Evolutionary conservation across 139 green algal species (phyloP).

Genomic region (Chlorella sp.): DNA sequence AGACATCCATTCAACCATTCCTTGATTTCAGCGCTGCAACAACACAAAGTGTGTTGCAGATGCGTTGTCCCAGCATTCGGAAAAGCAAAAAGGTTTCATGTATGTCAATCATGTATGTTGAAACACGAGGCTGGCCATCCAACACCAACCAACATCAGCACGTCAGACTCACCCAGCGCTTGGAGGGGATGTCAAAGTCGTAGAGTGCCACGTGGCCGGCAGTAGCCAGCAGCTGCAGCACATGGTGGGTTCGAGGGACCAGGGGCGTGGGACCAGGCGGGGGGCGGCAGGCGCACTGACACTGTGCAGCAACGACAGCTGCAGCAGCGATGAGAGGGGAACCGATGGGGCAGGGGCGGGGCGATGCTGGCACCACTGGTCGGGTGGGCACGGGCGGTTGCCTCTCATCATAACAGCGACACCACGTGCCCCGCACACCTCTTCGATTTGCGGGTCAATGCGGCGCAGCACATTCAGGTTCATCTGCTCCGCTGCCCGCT

Average conservation of each 20-base stretch:
- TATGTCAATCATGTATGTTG: no score
- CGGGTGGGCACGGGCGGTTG: neutral
- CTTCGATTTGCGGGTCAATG: slow-evolving; percentile 62
- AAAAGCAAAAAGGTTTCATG: no score
- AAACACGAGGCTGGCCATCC: neutral
- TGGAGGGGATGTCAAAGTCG: slow-evolving; percentile 68
- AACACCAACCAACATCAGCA: no score
- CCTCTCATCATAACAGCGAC: neutral
- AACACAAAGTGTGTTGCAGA: no score
- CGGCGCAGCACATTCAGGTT: slow-evolving; percentile 72
- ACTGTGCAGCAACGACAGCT: no score
- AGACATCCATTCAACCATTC: no score
- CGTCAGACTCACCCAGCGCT: slow-evolving; percentile 67
- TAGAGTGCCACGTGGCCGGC: slow-evolving; percentile 86
- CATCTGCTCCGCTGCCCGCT: slow-evolving; percentile 51
- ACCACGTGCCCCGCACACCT: slow-evolving; percentile 48
- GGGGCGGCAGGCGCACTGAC: no score
- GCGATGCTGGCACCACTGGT: neutral
- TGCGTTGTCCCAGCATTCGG: no score
- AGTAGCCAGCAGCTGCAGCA: slow-evolving; percentile 63
- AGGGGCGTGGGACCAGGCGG: neutral
- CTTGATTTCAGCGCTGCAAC: no score
- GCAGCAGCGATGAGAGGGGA: neutral
- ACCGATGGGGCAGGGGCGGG: no score
- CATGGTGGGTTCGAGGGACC: no score